Base-by-base conservation (phyloP, 352 stramenopile species). In the Pythium volutum region DNA sequence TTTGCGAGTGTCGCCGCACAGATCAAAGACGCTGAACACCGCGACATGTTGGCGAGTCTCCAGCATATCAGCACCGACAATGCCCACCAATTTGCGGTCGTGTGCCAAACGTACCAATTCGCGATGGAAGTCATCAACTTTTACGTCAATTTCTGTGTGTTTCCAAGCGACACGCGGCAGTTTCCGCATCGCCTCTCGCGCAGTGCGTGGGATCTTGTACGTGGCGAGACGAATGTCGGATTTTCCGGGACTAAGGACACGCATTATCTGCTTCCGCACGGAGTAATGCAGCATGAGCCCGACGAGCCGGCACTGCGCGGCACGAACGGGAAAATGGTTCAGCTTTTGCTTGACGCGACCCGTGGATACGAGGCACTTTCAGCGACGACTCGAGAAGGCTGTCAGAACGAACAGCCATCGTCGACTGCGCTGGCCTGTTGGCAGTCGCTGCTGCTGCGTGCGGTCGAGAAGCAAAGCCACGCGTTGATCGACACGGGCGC, bases 191-290 rank as follows among this genome's bases (percentile, higher is more conserved):
- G 85, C 0, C 62, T 97, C 2, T 79, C 73, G 9, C 68, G 83
- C 52, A 96, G 73, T 15, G 72, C 89, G 14, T 97, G 89, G 88
- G 79, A 97, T 67, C 57, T 97, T 31, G 86, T 81, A 15, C 59
- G 79, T 16, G 87, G 87, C 1, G 52, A 70, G 2, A 69, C 62
- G 0, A 79, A 78, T 22, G 73, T 95, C 20, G 89, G 89, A 2
- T 97, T 97, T 55, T 97, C 87, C 0, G 91, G 88, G 0, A 97
- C 89, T 14, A 97, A 97, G 58, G 89, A 97, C 60, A 96, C 90
- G 29, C 84, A 96, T 15, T 71, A 70, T 0, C 48, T 97, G 52
- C 68, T 97, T 5, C 89, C 88, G 4, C 25, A 86, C 0, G 79
- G 88, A 18, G 79, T 96, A 23, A 54, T 46, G 0, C 87, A 96